phyloP scores from a whole-genome alignment of 495 filamentous ascomycete species.

The Xylaria venustula region DNA sequence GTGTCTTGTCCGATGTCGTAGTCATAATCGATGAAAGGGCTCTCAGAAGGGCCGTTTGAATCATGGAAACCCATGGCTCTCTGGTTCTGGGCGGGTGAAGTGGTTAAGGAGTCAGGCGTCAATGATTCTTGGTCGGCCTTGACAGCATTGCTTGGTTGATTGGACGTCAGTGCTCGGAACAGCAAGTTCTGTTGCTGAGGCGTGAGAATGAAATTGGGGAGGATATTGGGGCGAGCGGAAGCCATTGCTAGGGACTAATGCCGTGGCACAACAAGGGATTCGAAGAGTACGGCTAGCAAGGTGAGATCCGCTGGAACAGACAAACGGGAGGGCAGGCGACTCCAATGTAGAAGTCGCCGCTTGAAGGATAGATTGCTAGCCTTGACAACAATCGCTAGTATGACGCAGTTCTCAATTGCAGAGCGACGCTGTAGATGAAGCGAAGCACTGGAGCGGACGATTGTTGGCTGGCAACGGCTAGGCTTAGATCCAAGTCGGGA shows the following conservation, averaged over 20 bases:
- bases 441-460: not conserved
- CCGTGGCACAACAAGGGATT: not conserved
- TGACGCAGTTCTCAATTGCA: not conserved
- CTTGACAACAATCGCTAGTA: not conserved
- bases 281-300: not conserved
- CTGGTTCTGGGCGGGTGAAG: constrained; percentile 47
- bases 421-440: not conserved
- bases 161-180: constrained; percentile 83
- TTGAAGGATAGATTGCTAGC: constrained; percentile 3
- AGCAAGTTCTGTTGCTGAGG: constrained; percentile 85
- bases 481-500: not conserved
- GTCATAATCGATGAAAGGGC: constrained; percentile 80
- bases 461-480: not conserved
- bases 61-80: constrained; percentile 29
- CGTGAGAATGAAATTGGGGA: constrained; percentile 59
- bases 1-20: constrained; percentile 55
- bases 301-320: not conserved
- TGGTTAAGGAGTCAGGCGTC: constrained; percentile 53
- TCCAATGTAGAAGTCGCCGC: constrained; percentile 10
- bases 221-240: constrained; percentile 37
- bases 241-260: constrained; percentile 41
- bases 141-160: constrained; percentile 43
- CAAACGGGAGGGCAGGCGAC: constrained; percentile 3
- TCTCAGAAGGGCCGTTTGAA: constrained; percentile 60
- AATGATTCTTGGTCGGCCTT: constrained; percentile 40